These are phyloP conservation scores for Penstemon barbatus DNA, from an alignment of 257 asterid species.

Conservation along the genomic window DNA sequence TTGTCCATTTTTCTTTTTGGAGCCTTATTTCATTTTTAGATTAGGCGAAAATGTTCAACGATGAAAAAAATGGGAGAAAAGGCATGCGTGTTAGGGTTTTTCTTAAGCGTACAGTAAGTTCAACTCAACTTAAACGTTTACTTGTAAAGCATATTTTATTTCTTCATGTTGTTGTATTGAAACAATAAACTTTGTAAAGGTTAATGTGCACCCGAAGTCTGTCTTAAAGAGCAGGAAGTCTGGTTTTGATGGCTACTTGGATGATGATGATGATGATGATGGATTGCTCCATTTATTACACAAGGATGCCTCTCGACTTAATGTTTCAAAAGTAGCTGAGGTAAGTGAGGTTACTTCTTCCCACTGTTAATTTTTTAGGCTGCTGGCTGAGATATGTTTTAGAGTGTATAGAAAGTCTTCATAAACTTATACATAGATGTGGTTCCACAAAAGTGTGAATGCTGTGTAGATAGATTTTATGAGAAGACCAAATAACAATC, in stretches of 20 bases:
- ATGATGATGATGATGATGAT: slow-evolving; percentile 55
- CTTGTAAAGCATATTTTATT: neutral
- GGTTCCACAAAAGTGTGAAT: no score
- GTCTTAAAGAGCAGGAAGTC: slow-evolving; percentile 61
- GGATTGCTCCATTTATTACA: slow-evolving; percentile 2
- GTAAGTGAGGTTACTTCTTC: slow-evolving; percentile 28
- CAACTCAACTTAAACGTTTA: neutral
- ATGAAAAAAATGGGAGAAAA: slow-evolving; percentile 90
- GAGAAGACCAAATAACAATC: no score
- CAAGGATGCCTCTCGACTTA: slow-evolving; percentile 36
- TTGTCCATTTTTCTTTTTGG: neutral
- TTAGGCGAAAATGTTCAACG: slow-evolving; percentile 83
- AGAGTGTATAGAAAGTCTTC: no score
- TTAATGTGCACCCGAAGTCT: slow-evolving; percentile 65
- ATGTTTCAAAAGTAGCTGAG: slow-evolving; percentile 28
- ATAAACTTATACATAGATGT: no score
- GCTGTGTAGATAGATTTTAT: no score
- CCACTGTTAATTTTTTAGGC: no score
- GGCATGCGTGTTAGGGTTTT: slow-evolving; percentile 85
- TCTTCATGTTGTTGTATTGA: neutral
- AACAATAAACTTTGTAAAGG: no score
- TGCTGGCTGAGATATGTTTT: no score
- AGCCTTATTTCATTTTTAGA: neutral
- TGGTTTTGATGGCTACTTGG: slow-evolving; percentile 58
- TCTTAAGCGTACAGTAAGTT: slow-evolving; percentile 76